These are phyloP conservation scores for Tagetes patula DNA, from an alignment of 129 eudicot species.

Conservation along the genomic window DNA sequence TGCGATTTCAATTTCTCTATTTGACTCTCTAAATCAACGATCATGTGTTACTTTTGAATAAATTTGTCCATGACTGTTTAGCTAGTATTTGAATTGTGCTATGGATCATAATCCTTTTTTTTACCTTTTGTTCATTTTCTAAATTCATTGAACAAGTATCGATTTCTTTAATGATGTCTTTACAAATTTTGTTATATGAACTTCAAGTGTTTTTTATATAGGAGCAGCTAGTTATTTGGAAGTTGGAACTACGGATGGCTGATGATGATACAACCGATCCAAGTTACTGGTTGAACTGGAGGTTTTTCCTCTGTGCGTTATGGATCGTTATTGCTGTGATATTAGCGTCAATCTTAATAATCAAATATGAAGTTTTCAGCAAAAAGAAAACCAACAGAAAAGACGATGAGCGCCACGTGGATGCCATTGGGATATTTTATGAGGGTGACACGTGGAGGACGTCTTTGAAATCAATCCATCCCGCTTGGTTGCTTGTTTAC, in stretches of 20 bases:
- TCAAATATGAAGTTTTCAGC: constrained; percentile 61
- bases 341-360: constrained; percentile 40
- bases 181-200: background rate
- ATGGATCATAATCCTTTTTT: background rate
- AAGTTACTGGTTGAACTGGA: constrained; percentile 92
- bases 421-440: constrained; percentile 46
- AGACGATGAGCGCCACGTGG: constrained; percentile 31
- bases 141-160: background rate
- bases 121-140: background rate
- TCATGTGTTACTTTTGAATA: no score
- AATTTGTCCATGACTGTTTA: background rate
- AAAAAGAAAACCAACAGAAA: constrained; percentile 33
- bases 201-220: constrained; percentile 2
- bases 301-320: constrained; percentile 76
- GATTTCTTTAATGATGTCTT: background rate
- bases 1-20: background rate
- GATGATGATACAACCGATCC: constrained; percentile 51
- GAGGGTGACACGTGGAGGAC: constrained; percentile 77
- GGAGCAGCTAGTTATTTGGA: constrained; percentile 33
- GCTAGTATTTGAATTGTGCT: background rate
- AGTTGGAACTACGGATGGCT: constrained; percentile 42
- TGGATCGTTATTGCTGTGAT: constrained; percentile 51
- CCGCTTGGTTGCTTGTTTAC: constrained; percentile 65
- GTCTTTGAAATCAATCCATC: constrained; percentile 58
- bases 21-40: background rate